These are phyloP conservation scores for Aureobasidium mangrovei DNA, from an alignment of 2,329 filamentous ascomycete genomes.

Conservation along the genomic window DNA sequence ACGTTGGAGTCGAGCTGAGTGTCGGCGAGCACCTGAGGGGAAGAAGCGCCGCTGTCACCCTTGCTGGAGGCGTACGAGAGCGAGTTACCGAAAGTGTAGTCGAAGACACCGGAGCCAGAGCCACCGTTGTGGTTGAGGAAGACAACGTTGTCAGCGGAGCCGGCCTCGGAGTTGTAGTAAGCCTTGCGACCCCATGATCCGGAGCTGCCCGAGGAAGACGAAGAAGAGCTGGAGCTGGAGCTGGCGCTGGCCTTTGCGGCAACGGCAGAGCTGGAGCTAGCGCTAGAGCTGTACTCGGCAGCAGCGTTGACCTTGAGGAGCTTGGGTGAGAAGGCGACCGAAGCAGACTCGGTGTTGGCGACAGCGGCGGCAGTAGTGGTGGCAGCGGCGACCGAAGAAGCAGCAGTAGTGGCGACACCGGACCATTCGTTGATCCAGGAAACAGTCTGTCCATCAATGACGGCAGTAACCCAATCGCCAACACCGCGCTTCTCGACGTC, in stretches of 20 bases:
- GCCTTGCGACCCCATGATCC: conserved; percentile 27
- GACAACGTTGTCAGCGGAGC: conserved; percentile 43
- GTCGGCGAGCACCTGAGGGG: conserved; percentile 43
- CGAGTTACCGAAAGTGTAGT: conserved; percentile 48
- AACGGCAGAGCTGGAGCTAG: conserved; percentile 15
- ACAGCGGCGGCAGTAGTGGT: conserved; percentile 15
- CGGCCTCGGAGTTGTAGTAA: conserved; percentile 29
- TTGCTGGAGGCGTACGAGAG: conserved; percentile 46
- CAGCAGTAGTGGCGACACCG: conserved; percentile 25
- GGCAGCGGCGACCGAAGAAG: conserved; percentile 17
- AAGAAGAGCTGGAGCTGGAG: conserved; percentile 15
- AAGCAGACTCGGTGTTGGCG: conserved; percentile 18
- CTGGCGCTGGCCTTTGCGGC: conserved; percentile 14
- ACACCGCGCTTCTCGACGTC: conserved; percentile 41
- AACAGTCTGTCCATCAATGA: conserved; percentile 49
- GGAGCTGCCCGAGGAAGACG: conserved; percentile 18
- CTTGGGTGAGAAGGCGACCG: conserved; percentile 9
- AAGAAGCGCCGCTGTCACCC: conserved; percentile 38
- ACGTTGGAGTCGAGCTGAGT: conserved; percentile 39
- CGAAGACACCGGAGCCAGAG: conserved; percentile 46
- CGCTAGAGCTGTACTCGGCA: background rate
- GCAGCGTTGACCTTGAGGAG: conserved; percentile 7
- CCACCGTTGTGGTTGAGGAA: conserved; percentile 53
- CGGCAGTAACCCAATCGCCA: conserved; percentile 46
- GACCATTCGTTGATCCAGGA: conserved; percentile 52